phyloP scores from a whole-genome alignment of 352 stramenopile genomes.

The Hyphochytrium catenoides region DNA sequence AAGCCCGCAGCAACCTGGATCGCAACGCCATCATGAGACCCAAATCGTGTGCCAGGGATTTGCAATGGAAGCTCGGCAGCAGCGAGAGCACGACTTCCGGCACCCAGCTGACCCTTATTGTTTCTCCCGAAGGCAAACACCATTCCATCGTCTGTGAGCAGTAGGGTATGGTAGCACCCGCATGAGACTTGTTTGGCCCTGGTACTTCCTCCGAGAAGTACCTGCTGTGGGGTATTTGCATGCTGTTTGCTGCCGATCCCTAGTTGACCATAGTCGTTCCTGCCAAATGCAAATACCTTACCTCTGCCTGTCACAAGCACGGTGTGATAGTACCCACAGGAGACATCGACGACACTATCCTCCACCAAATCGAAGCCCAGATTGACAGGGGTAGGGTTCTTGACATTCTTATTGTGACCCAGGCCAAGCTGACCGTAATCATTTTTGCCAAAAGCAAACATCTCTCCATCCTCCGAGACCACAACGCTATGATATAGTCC shows the following conservation, averaged over 20 bases:
- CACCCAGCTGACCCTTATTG: constrained; percentile 57
- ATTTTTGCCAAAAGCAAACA: constrained; percentile 59
- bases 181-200: constrained; percentile 46
- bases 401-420: constrained; percentile 44
- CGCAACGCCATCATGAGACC: constrained; percentile 47
- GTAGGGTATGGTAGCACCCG: constrained; percentile 52
- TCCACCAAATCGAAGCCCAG: constrained; percentile 29
- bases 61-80: constrained; percentile 49
- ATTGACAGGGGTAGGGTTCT: constrained; percentile 31
- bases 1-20: constrained; percentile 57
- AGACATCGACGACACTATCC: constrained; percentile 42
- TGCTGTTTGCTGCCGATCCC: constrained; percentile 64
- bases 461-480: constrained; percentile 28
- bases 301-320: constrained; percentile 44
- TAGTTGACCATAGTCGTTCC: constrained; percentile 60
- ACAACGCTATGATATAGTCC: constrained; percentile 58
- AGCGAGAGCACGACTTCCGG: constrained; percentile 35
- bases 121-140: constrained; percentile 66
- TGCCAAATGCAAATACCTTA: constrained; percentile 51
- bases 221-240: constrained; percentile 44
- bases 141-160: constrained; percentile 38
- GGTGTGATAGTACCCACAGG: constrained; percentile 60
- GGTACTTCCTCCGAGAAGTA: constrained; percentile 42
- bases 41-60: constrained; percentile 35
- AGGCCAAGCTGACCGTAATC: constrained; percentile 58